Evolutionary conservation across 2,329 filamentous ascomycete species (phyloP).

Genomic region (Parastagonospora avenae): DNA sequence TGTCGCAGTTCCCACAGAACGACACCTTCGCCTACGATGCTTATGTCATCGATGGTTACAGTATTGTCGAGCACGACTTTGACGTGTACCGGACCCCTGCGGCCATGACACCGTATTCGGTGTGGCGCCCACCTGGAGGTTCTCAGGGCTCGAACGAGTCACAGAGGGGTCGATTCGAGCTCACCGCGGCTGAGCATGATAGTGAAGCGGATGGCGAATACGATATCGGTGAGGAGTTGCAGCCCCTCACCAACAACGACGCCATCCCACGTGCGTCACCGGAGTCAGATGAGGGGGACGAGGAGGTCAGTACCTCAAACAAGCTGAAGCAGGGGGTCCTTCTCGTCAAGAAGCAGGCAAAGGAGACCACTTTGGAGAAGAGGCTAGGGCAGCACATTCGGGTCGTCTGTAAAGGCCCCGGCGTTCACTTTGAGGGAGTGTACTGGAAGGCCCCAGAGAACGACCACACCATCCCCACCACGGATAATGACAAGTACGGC

Average conservation of each 20-base stretch:
- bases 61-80: neutral
- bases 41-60: no score
- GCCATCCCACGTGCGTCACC: neutral
- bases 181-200: neutral
- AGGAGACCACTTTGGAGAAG: neutral
- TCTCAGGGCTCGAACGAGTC: no score
- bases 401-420: neutral
- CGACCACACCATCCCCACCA: slow-evolving; percentile 4
- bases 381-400: slow-evolving; percentile 1
- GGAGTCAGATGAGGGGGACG: neutral
- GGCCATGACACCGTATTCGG: no score
- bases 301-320: neutral
- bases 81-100: no score
- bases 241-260: neutral
- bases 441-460: slow-evolving; percentile 4
- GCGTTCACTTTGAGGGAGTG: slow-evolving; percentile 1
- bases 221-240: neutral
- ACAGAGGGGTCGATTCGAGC: no score
- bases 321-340: neutral
- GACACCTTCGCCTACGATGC: neutral
- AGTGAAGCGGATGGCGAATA: neutral
- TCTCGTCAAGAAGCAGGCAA: neutral
- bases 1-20: neutral
- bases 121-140: no score
- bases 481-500: neutral